Conservation (phyloP, 805 yeast genomes). For the Tetrapisispora phaffii region DNA sequence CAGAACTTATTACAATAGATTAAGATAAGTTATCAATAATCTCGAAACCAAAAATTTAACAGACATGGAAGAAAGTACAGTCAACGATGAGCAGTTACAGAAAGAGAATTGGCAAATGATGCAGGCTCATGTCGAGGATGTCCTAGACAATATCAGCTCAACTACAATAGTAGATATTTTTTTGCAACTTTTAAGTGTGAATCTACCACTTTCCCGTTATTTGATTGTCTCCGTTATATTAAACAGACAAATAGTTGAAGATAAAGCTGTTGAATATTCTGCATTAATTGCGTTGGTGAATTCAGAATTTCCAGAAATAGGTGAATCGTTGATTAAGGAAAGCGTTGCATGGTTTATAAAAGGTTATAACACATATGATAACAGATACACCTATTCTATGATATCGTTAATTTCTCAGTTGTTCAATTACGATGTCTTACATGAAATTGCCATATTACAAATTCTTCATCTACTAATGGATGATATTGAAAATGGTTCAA, state of each 20-base stretch:
- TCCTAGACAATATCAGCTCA: conserved; percentile 36
- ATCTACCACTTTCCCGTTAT: conserved; percentile 54
- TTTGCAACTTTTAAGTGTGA: conserved; percentile 43
- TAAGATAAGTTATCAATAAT: conserved; percentile 36
- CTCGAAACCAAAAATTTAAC: conserved; percentile 11
- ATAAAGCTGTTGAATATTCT: conserved; percentile 41
- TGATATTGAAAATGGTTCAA: conserved; percentile 40
- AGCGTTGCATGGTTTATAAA: conserved; percentile 49
- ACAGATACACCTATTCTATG: conserved; percentile 34
- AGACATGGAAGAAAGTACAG: background rate
- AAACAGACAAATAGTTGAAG: conserved; percentile 39
- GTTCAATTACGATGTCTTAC: conserved; percentile 51
- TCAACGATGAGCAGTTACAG: conserved; percentile 35
- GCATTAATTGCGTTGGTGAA: conserved; percentile 51
- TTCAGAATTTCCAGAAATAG: conserved; percentile 60
- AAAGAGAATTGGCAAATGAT: conserved; percentile 22
- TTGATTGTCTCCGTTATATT: conserved; percentile 48
- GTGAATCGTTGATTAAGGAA: conserved; percentile 45
- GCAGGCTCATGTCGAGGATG: background rate
- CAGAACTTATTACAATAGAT: too few species aligned
- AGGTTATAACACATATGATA: conserved; percentile 40
- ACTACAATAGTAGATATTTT: conserved; percentile 41
- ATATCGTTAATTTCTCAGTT: conserved; percentile 50
- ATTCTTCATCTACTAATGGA: conserved; percentile 38
- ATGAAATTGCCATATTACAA: conserved; percentile 46